phyloP scores from a whole-genome alignment of 2,329 filamentous ascomycete species.

The Botrytis deweyae region DNA sequence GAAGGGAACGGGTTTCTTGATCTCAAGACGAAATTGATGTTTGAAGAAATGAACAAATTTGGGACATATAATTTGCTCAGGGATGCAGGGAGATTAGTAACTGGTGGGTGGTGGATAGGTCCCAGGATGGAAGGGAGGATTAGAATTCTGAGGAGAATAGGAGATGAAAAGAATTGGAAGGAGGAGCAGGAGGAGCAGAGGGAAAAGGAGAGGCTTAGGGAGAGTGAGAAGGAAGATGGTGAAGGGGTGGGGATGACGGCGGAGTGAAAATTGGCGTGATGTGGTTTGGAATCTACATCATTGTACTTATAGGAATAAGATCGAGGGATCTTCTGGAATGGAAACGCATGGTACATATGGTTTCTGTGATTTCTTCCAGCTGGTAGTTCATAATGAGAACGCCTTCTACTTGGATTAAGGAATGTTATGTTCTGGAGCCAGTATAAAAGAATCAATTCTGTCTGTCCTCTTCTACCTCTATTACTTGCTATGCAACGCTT shows the following conservation, averaged over 20 bases:
- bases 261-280: neutral
- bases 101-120: slow-evolving; percentile 64
- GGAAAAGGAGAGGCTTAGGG: neutral
- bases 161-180: slow-evolving; percentile 14
- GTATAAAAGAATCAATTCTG: neutral
- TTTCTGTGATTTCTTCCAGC: neutral
- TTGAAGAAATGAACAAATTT: slow-evolving; percentile 34
- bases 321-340: neutral
- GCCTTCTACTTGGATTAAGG: neutral
- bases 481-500: neutral
- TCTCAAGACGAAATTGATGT: slow-evolving; percentile 30
- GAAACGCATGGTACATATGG: neutral
- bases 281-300: neutral
- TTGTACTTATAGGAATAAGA: neutral
- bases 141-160: slow-evolving; percentile 34
- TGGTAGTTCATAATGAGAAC: neutral
- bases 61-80: slow-evolving; percentile 35
- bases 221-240: neutral
- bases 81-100: slow-evolving; percentile 45
- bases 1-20: slow-evolving; percentile 28
- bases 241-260: neutral
- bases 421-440: neutral
- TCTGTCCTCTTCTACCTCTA: neutral
- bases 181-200: neutral
- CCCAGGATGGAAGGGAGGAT: slow-evolving; percentile 55